These are phyloP conservation scores for Lodderomyces margitis DNA, from an alignment of 1,139 yeast species.

Conservation along the genomic window DNA sequence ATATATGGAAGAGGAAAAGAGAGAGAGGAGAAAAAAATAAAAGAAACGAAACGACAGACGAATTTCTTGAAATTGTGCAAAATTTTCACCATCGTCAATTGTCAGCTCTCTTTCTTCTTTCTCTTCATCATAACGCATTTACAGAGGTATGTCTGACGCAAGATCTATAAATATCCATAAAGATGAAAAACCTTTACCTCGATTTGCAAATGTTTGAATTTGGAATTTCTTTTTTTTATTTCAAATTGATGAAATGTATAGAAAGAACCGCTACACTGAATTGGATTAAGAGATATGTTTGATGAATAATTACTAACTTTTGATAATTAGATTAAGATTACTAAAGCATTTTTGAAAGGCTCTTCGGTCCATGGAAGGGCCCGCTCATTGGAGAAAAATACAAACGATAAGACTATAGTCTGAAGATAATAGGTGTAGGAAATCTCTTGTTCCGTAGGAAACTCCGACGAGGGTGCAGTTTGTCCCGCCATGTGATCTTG, in stretches of 20 bases:
- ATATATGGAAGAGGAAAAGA: background rate
- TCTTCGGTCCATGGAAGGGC: background rate
- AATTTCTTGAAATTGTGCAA: too few relatives aligned
- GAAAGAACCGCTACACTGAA: constrained; percentile 32
- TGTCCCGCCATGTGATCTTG: too few relatives aligned
- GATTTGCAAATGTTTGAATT: constrained; percentile 13
- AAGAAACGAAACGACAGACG: too few relatives aligned
- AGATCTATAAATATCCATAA: constrained; percentile 2
- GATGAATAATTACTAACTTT: background rate
- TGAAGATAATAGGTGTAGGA: background rate
- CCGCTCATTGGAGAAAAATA: too few relatives aligned
- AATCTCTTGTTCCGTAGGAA: constrained; percentile 1
- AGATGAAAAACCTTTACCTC: constrained; percentile 16
- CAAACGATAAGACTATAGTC: background rate
- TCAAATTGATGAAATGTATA: constrained; percentile 19
- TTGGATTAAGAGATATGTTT: background rate
- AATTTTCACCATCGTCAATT: background rate
- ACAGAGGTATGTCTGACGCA: background rate
- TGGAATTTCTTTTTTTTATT: background rate
- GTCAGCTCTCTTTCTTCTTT: background rate
- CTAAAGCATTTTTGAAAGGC: background rate
- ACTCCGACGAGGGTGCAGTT: constrained; percentile 2
- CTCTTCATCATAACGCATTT: background rate
- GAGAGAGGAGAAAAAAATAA: background rate
- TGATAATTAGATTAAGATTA: background rate